These are phyloP conservation scores for Fusarium odoratissimum DNA, from an alignment of 2,329 filamentous ascomycete genomes.

Conservation along the genomic window DNA sequence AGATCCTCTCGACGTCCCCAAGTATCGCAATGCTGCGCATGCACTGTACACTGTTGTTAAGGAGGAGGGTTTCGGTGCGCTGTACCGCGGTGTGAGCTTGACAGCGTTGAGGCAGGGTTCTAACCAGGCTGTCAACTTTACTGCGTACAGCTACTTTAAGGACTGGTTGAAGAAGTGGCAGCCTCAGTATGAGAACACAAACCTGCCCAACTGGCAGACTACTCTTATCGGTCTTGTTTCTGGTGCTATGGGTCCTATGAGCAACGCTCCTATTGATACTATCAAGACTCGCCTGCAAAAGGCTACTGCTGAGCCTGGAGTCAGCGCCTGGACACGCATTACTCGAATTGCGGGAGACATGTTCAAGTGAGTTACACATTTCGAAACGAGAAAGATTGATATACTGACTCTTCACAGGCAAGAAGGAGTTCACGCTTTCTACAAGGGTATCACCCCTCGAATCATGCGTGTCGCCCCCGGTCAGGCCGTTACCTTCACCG, in stretches of 20 bases:
- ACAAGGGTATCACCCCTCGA: slow-evolving; percentile 97
- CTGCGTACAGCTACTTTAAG: slow-evolving; percentile 95
- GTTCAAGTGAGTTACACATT: slow-evolving; percentile 72
- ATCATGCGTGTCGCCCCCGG: slow-evolving; percentile 98
- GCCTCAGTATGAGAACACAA: slow-evolving; percentile 71
- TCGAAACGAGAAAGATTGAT: fast-evolving
- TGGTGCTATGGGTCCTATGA: slow-evolving; percentile 94
- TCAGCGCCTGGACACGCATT: slow-evolving; percentile 84
- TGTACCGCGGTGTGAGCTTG: slow-evolving; percentile 93
- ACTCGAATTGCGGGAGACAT: slow-evolving; percentile 81
- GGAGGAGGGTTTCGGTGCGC: slow-evolving; percentile 87
- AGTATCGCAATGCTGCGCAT: slow-evolving; percentile 94
- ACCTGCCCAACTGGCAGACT: slow-evolving; percentile 89
- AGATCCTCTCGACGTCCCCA: slow-evolving; percentile 93
- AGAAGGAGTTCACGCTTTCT: slow-evolving; percentile 94
- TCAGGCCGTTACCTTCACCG: slow-evolving; percentile 82
- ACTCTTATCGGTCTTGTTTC: slow-evolving; percentile 89
- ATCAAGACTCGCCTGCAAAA: slow-evolving; percentile 98
- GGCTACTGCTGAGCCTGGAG: slow-evolving; percentile 83
- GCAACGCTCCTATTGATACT: slow-evolving; percentile 97
- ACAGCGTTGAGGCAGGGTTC: slow-evolving; percentile 94
- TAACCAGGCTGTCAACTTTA: slow-evolving; percentile 99
- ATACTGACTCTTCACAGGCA: slow-evolving; percentile 64
- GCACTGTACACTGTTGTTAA: slow-evolving; percentile 86
- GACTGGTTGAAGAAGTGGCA: slow-evolving; percentile 78